Conservation (phyloP, 768 basidiomycete species). For the Symmetrospora coprosmae region DNA sequence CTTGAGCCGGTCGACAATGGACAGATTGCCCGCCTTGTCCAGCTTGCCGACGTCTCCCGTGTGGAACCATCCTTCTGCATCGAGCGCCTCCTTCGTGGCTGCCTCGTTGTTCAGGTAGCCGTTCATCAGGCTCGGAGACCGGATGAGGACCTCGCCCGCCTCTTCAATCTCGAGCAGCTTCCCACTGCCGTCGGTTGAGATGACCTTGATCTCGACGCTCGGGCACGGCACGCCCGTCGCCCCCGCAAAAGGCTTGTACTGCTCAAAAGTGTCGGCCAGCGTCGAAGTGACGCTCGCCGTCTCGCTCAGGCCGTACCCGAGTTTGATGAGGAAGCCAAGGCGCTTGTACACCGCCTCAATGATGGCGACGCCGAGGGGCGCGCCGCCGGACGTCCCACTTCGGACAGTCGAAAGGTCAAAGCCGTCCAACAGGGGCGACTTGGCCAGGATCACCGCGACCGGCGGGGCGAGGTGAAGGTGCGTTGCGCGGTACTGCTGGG, state of each 20-base stretch:
- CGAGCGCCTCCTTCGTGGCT: slow-evolving; percentile 30
- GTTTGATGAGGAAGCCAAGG: slow-evolving; percentile 29
- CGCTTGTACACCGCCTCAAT: slow-evolving; percentile 31
- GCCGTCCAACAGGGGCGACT: slow-evolving; percentile 23
- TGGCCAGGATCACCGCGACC: slow-evolving; percentile 33
- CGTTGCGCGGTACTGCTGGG: slow-evolving; percentile 30
- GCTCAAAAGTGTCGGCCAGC: slow-evolving; percentile 27
- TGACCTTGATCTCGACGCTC: slow-evolving; percentile 25
- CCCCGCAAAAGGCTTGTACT: slow-evolving; percentile 27
- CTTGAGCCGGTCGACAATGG: slow-evolving; percentile 26
- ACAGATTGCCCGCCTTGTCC: slow-evolving; percentile 25
- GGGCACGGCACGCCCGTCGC: slow-evolving; percentile 12
- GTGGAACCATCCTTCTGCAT: slow-evolving; percentile 30
- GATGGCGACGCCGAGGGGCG: slow-evolving; percentile 29
- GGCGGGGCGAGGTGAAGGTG: slow-evolving; percentile 35
- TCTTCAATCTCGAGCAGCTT: slow-evolving; percentile 16
- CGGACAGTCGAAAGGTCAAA: slow-evolving; percentile 31
- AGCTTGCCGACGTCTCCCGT: slow-evolving; percentile 34
- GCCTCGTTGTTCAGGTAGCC: slow-evolving; percentile 31
- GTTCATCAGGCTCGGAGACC: slow-evolving; percentile 26
- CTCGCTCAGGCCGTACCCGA: slow-evolving; percentile 34
- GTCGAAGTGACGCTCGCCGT: slow-evolving; percentile 28
- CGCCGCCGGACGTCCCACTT: slow-evolving; percentile 32
- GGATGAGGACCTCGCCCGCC: slow-evolving; percentile 31
- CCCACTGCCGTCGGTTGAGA: slow-evolving; percentile 23